Evolutionary conservation across 2,329 filamentous ascomycete genomes (phyloP), one percentile per base, ranked within the genome.

Genomic region (Microsporum canis): DNA sequence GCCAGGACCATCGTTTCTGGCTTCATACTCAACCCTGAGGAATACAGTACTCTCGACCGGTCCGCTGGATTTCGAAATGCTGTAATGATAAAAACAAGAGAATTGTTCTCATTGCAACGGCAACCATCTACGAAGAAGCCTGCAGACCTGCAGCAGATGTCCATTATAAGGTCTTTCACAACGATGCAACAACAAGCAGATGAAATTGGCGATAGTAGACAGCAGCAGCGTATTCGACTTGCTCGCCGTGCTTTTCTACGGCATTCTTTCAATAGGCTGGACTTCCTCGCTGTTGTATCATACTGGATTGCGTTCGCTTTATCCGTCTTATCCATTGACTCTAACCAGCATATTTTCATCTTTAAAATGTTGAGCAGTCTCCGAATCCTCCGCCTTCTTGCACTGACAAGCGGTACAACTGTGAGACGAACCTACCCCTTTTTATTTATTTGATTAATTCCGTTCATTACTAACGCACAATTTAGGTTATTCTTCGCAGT

Each of bases 341-440:
- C 81, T 63, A 69, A 73, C 1, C 80, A 85, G 59, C 89, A 95
- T 70, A 73, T 97, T 5, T 95, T 91, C 68, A 82, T 97, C 5
- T 99, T 99, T 73, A 87, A 89, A 61, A 99, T 99, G 95, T 80
- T 99, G 63, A 96, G 91, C 70, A 96, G 91, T 74, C 80, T 99
- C 65, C 88, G 95, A 51, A 96, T 99, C 65, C 77, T 99, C 65
- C 85, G 94, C 63, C 81, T 99, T n/a, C 79, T 99, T 23, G 87
- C 89, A 58, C 82, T 99, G 58, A 99, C 94, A 1, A 91, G 91
- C 67, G 94, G 94, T 67, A 99, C 95, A 61, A 88, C 91, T 59
- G 88, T 91, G 80, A 79, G 86, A 76, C 33, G 56, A 61, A 33
- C 6, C 60, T 45, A 5, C 45, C 10, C 53, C 5, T 38, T 8